Evolutionary conservation across 2,329 filamentous ascomycete genomes (phyloP).

Genomic region (Penicillium sp.): DNA sequence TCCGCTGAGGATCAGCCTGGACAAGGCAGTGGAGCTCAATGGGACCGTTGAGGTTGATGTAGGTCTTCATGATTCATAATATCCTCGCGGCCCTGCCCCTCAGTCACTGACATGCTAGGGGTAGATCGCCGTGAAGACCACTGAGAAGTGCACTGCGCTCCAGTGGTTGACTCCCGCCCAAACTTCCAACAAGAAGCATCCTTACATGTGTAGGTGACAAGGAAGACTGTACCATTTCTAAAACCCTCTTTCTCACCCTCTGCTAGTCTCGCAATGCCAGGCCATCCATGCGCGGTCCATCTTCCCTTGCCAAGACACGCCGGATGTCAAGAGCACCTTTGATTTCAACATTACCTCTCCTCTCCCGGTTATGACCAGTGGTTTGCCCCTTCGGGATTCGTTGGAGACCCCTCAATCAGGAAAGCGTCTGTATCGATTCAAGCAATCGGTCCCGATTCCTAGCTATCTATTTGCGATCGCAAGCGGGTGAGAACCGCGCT

Average conservation of each 20-base stretch:
- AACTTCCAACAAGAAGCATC: conserved; percentile 91
- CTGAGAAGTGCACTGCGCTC: conserved; percentile 81
- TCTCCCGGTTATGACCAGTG: conserved; percentile 87
- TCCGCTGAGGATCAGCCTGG: conserved; percentile 49
- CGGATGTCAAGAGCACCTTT: conserved; percentile 94
- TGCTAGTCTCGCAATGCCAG: conserved; percentile 81
- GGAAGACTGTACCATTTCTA: not conserved
- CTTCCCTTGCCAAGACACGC: conserved; percentile 96
- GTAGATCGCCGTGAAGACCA: conserved; percentile 73
- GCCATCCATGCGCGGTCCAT: conserved; percentile 91
- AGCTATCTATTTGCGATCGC: conserved; percentile 94
- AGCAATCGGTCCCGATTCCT: conserved; percentile 89
- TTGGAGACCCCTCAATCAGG: conserved; percentile 53
- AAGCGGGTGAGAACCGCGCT: conserved; percentile 43
- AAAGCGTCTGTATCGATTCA: conserved; percentile 72
- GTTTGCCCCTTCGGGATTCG: conserved; percentile 58
- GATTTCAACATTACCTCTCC: conserved; percentile 83
- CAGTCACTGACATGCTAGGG: not conserved
- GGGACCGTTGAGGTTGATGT: conserved; percentile 50
- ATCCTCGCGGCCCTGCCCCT: not conserved
- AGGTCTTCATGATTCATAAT: conserved; percentile 14
- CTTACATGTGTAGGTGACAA: conserved; percentile 71
- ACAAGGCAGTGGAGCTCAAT: conserved; percentile 46
- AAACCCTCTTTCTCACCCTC: not conserved
- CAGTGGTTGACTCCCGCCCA: conserved; percentile 94